Evolutionary conservation across 768 basidiomycete genomes (phyloP), one percentile per base, ranked within the genome.

Genomic region (Tulasnella sp.): DNA sequence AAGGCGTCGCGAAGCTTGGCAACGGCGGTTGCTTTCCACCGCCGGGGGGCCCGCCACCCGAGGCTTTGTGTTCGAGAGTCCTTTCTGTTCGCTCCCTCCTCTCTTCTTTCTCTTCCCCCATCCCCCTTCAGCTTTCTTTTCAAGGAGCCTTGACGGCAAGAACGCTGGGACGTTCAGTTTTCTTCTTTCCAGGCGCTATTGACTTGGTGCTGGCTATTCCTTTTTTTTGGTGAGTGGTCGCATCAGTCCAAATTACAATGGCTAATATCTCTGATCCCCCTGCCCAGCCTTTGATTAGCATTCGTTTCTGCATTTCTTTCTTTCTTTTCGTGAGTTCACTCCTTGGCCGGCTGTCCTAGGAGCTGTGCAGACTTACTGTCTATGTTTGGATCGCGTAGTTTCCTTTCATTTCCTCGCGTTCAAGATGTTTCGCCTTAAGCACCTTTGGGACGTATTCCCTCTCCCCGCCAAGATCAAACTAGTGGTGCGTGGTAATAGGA

Each of bases 381-480:
- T 61, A 16, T 48, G 46, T 16, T 35, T 20, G 46, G 26, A 61
- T 26, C n/a, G 57, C 5, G 18, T 29, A 61, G 57, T n/a, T 13
- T 61, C 13, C n/a, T 61, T 61, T 61, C 57, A 5, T 61, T 61
- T 61, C 35, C 57, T n/a, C 29, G 57, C 7, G 18, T 23, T 26
- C 32, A 74, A 74, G 73, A 81, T 78, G 73, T 87, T 88, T 87
- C 86, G 85, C 78, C 80, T 84, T 32, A 86, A 86, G 77, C 82
- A 86, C 76, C 42, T 87, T 69, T 84, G 86, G 85, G 77, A 81
- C 48, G 73, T 61, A 32, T 26, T 86, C 77, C 85, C 86, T 67
- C 79, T 86, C 67, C 83, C 84, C 32, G 80, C 84, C 7, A 86
- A 86, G 80, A 77, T 87, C 70, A 88, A 84, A 81, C 84, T 90